Base-by-base conservation (phyloP, 306 rosid species). In the Leucaena leucocephala region DNA sequence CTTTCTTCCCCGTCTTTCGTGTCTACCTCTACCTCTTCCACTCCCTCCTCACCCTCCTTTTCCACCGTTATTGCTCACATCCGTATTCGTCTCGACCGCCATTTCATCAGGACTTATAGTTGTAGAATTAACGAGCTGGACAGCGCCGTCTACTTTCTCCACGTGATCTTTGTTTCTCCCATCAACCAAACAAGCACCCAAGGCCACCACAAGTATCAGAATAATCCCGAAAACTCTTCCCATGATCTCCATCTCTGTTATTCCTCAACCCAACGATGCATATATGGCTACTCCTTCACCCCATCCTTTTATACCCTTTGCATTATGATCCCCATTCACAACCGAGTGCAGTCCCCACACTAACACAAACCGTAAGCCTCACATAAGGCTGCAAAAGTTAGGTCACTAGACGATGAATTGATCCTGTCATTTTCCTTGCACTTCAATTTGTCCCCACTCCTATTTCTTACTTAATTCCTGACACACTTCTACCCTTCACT, bases 361-460 rank as follows among this genome's bases (percentile, higher is more conserved):
- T 13, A 81, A 73, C 82, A 59, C 82, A 74, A 77, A 81, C 84
- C 38, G 35, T 16, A 44, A 76, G 43, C 73, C 73, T 40, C 17
- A 39, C 44, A 52, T 74, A 75, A 82, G 78, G 83, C 83, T 79
- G 86, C 81, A 34, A 75, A 81, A 65, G 85, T 78, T 76, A 62
- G 40, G 77, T 39, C 45, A 45, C 54, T 27, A 16, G 63, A 84
- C 62, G 78, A 84, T 73, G 66, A 71, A 57, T 50, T 7, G 19
- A 45, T 55, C 16, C 77, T 76, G 74, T 71, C 50, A 71, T 82
- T 72, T 79, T 5, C 69, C 84, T 85, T 82, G 61, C 71, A 82
- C 80, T 76, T 58, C 82, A 84, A 79, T 83, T 61, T 52, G 81
- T 79, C 83, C 86, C 86, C 83, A 78, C 86, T 21, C 44, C 22